Evolutionary conservation across 768 basidiomycete genomes (phyloP).

Genomic region (Kwoniella mangroviensis): DNA sequence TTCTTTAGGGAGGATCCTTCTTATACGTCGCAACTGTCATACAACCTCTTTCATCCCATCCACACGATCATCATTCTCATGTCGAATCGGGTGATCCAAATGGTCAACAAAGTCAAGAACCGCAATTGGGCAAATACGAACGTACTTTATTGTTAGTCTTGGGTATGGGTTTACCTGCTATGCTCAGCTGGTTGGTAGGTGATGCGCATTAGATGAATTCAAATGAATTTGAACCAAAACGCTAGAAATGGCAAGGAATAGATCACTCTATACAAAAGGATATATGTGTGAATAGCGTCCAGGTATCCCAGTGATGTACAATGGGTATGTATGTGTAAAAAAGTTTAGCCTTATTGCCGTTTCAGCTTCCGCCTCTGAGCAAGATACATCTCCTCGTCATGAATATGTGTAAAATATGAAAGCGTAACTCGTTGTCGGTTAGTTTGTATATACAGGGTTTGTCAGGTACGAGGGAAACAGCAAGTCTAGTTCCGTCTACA

Average conservation of each 20-base stretch:
- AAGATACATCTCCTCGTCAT: too few species aligned
- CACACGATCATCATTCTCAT: conserved; percentile 40
- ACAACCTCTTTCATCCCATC: conserved; percentile 66
- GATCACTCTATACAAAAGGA: too few species aligned
- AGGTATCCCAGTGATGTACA: too few species aligned
- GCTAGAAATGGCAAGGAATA: neutral
- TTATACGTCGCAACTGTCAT: conserved; percentile 90
- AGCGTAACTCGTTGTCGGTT: too few species aligned
- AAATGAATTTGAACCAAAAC: neutral
- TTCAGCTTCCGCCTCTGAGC: too few species aligned
- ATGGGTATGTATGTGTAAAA: too few species aligned
- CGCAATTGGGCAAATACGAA: conserved; percentile 59
- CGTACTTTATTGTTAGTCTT: conserved; percentile 65
- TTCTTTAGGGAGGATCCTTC: conserved; percentile 81
- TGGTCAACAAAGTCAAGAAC: conserved; percentile 58
- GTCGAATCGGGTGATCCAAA: conserved; percentile 55
- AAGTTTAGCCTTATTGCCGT: too few species aligned
- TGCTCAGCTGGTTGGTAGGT: conserved; percentile 67
- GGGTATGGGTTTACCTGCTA: conserved; percentile 75
- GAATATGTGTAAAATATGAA: too few species aligned
- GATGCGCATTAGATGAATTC: conserved; percentile 58
- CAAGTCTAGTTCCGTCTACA: conserved; percentile 37
- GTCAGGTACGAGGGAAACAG: neutral
- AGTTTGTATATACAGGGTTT: too few species aligned
- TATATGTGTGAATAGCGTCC: neutral